Percentiles rank a stretch among this genome's conserved stretches.
Conservation (phyloP, 1,139 yeast genomes). For the Saccharomyces hybrid region DNA sequence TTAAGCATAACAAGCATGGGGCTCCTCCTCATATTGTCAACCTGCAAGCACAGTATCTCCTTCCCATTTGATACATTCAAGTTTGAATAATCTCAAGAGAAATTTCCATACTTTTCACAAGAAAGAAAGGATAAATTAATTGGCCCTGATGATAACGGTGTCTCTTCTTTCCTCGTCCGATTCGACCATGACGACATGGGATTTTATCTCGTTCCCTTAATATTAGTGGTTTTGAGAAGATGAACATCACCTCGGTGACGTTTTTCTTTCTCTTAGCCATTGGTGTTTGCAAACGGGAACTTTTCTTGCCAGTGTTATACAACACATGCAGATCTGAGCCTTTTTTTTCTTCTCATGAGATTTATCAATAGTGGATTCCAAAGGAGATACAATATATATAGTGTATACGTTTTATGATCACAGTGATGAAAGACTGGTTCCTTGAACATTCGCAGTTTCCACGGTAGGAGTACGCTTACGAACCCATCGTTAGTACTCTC, state of each 20-base stretch:
- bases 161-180: conserved; percentile 84
- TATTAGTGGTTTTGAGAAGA: neutral
- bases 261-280: neutral
- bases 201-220: conserved; percentile 31
- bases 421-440: conserved; percentile 66
- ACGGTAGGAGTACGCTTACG: conserved; percentile 77
- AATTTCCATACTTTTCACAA: neutral
- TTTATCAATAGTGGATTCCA: neutral
- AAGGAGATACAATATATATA: neutral
- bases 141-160: conserved; percentile 39
- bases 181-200: conserved; percentile 90
- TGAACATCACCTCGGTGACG: neutral
- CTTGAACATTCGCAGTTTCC: conserved; percentile 87
- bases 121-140: neutral
- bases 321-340: conserved; percentile 37
- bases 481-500: conserved; percentile 74
- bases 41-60: neutral
- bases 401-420: conserved; percentile 9
- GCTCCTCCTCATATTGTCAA: neutral
- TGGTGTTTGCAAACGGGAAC: conserved; percentile 30
- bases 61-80: conserved; percentile 8
- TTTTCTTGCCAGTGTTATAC: conserved; percentile 82
- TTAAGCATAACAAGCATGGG: neutral
- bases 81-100: conserved; percentile 15
- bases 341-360: conserved; percentile 6